A percentile compares a stretch with the other conserved stretches of the same genome.
These are phyloP conservation scores for Sophora flavescens DNA, from an alignment of 306 rosid species.

Conservation along the genomic window DNA sequence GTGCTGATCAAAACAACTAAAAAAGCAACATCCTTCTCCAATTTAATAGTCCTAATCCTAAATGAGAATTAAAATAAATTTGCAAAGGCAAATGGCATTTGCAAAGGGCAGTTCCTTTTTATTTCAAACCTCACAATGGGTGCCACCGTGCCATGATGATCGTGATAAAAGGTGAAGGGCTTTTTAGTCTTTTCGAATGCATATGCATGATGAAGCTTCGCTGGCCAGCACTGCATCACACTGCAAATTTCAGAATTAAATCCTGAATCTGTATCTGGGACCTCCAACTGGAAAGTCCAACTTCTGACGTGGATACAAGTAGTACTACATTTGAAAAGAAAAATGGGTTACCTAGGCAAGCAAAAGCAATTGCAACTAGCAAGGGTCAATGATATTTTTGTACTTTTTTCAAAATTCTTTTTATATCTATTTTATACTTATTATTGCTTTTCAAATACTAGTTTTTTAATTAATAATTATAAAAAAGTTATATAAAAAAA, in stretches of 20 bases:
- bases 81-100: too few relatives aligned
- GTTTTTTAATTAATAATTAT: too few relatives aligned
- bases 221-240: constrained; percentile 40
- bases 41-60: too few relatives aligned
- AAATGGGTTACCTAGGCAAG: background rate
- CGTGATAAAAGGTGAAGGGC: constrained; percentile 21
- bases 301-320: constrained; percentile 34
- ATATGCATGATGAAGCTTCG: constrained; percentile 16
- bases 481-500: too few relatives aligned
- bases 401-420: too few relatives aligned
- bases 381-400: too few relatives aligned
- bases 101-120: background rate
- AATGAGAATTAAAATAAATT: too few relatives aligned
- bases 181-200: background rate
- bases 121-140: constrained; percentile 20
- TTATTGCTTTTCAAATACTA: too few relatives aligned
- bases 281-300: constrained; percentile 45
- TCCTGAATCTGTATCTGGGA: constrained; percentile 12
- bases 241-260: constrained; percentile 36
- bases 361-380: background rate
- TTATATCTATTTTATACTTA: too few relatives aligned
- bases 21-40: too few relatives aligned
- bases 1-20: too few relatives aligned
- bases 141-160: constrained; percentile 7
- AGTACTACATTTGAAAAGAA: background rate